phyloP scores from a whole-genome alignment of 2,329 filamentous ascomycete genomes.

The Herpotrichia juniperi region DNA sequence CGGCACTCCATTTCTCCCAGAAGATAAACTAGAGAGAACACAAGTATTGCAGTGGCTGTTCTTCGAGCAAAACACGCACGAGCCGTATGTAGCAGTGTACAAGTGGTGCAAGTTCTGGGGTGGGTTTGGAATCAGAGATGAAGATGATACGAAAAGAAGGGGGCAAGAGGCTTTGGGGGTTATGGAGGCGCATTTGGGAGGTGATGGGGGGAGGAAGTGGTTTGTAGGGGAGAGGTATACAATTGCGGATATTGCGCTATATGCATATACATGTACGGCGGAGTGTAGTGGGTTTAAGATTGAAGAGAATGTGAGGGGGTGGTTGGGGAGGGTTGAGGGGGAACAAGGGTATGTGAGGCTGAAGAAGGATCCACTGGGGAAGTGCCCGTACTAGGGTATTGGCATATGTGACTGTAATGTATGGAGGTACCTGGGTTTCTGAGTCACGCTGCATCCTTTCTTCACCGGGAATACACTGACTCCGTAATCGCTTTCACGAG shows the following conservation, averaged over 20 bases:
- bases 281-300: conserved; percentile 18
- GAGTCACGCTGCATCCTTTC: no score
- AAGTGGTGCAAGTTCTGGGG: conserved; percentile 20
- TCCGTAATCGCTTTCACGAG: no score
- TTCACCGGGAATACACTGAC: no score
- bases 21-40: conserved; percentile 8
- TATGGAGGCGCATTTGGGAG: no score
- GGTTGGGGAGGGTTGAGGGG: conserved; percentile 17
- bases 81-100: conserved; percentile 21
- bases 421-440: no score
- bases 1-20: conserved; percentile 15
- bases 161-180: no score
- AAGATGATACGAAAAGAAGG: conserved; percentile 9
- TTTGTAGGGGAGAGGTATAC: no score
- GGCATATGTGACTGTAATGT: no score
- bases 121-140: conserved; percentile 8
- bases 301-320: conserved; percentile 17
- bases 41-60: conserved; percentile 23
- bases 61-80: conserved; percentile 23
- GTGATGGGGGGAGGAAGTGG: no score
- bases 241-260: conserved; percentile 23
- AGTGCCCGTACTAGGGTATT: conserved; percentile 14
- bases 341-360: conserved; percentile 15
- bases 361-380: conserved; percentile 20
- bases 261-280: conserved; percentile 10